These are phyloP conservation scores for Tuber umbilicatum DNA, from an alignment of 495 filamentous ascomycete species.

Conservation along the genomic window DNA sequence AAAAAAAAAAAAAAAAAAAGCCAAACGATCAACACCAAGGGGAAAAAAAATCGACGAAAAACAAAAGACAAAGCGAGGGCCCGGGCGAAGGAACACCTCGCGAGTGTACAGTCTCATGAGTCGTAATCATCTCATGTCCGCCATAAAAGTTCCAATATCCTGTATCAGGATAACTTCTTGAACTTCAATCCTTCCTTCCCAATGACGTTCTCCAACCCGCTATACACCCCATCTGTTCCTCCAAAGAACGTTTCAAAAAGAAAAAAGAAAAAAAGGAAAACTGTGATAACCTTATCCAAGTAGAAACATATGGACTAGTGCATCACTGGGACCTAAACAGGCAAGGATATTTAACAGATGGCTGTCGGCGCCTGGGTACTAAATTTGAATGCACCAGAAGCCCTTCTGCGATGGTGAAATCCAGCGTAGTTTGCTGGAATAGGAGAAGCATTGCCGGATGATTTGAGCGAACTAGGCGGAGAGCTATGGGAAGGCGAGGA, in stretches of 20 bases:
- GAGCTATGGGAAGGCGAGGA: constrained; percentile 31
- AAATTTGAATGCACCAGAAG: constrained; percentile 41
- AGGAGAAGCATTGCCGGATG: constrained; percentile 37
- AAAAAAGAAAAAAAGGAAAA: not conserved
- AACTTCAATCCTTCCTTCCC: not conserved
- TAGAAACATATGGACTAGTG: constrained; percentile 1
- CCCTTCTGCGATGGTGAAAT: constrained; percentile 37
- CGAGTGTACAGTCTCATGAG: constrained; percentile 38
- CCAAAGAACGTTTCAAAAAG: not conserved
- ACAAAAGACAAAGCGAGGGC: constrained; percentile 25
- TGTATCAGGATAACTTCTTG: not conserved
- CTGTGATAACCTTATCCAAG: not conserved
- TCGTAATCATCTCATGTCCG: constrained; percentile 26
- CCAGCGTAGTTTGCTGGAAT: constrained; percentile 40
- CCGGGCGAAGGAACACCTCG: constrained; percentile 40
- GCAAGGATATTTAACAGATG: constrained; percentile 40
- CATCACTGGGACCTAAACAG: constrained; percentile 15
- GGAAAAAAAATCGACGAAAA: constrained; percentile 24
- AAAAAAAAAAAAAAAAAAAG: constrained; percentile 27
- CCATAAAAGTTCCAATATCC: constrained; percentile 5
- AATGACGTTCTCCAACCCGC: not conserved
- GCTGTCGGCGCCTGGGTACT: constrained; percentile 37
- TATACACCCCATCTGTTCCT: not conserved
- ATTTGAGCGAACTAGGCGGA: constrained; percentile 32
- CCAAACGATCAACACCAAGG: constrained; percentile 37